Conservation (phyloP, 1,284 basidiomycete genomes). For the Microbotryum silenes-acaulis region DNA sequence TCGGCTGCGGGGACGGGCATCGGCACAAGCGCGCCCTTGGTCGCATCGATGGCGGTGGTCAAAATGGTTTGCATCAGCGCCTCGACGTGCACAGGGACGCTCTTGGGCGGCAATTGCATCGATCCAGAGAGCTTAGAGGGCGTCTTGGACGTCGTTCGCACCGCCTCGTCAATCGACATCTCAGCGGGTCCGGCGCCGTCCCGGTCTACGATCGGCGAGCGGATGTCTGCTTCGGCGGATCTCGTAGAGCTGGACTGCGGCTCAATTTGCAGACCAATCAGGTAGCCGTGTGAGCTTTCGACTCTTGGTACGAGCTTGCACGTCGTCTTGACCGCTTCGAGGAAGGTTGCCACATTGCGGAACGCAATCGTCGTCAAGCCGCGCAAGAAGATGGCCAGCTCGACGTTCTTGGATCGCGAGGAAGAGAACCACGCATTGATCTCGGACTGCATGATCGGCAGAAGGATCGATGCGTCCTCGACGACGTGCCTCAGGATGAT, state of each 20-base stretch:
- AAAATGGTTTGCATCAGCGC: too few species aligned
- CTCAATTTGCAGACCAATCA: conserved; percentile 53
- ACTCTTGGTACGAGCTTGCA: conserved; percentile 66
- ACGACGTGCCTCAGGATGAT: conserved; percentile 84
- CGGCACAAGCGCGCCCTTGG: conserved; percentile 45
- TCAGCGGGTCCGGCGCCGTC: neutral
- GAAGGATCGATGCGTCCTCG: conserved; percentile 63
- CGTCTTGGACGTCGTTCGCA: too few species aligned
- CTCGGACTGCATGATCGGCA: conserved; percentile 70
- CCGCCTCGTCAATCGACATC: too few species aligned
- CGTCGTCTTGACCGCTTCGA: conserved; percentile 61
- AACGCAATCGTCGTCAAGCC: conserved; percentile 72
- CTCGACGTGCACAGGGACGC: neutral
- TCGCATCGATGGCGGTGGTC: conserved; percentile 51
- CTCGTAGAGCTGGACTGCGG: neutral
- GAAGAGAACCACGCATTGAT: conserved; percentile 45
- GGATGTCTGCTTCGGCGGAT: conserved; percentile 14
- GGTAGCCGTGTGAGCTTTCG: conserved; percentile 45
- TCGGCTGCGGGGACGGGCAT: conserved; percentile 20
- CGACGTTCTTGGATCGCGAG: conserved; percentile 44
- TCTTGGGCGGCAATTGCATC: neutral
- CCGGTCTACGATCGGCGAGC: conserved; percentile 14
- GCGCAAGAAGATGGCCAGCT: conserved; percentile 65
- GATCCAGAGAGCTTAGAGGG: neutral
- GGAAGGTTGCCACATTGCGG: conserved; percentile 69